Percentiles rank a stretch among this genome's conserved stretches.
Evolutionary conservation across 768 basidiomycete genomes (phyloP).

Genomic region (Collybia mongolica): DNA sequence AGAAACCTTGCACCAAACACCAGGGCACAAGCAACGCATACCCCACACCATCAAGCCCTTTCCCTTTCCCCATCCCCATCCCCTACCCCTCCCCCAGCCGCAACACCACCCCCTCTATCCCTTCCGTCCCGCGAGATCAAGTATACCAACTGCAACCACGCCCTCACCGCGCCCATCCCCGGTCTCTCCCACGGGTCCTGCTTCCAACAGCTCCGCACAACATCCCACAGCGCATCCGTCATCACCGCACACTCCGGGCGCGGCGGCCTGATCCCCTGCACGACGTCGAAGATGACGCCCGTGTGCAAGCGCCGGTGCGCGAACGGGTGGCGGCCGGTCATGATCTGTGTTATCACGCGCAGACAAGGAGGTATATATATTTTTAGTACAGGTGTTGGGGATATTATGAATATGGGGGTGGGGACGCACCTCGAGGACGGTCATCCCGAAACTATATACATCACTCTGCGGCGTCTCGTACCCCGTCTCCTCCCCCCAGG

Average conservation of each 20-base stretch:
- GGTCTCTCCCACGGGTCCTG: slow-evolving; percentile 4
- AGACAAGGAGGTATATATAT: too few relatives aligned
- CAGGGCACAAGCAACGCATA: too few relatives aligned
- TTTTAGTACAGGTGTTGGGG: too few relatives aligned
- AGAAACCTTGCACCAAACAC: too few relatives aligned
- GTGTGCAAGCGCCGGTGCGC: background rate
- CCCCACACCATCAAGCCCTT: too few relatives aligned
- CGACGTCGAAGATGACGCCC: slow-evolving; percentile 3
- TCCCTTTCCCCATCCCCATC: too few relatives aligned
- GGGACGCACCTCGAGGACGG: slow-evolving; percentile 19
- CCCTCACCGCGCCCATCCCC: slow-evolving; percentile 1
- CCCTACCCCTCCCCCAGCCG: too few relatives aligned
- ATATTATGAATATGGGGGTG: background rate
- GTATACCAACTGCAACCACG: background rate
- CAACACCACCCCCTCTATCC: too few relatives aligned
- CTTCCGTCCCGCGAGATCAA: too few relatives aligned
- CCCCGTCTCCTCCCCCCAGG: too few relatives aligned
- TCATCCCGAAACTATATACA: slow-evolving; percentile 24
- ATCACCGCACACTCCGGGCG: slow-evolving; percentile 7
- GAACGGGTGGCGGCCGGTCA: slow-evolving; percentile 6
- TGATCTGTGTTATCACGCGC: background rate
- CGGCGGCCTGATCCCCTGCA: slow-evolving; percentile 3
- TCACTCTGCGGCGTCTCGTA: slow-evolving; percentile 12
- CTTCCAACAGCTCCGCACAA: slow-evolving; percentile 10
- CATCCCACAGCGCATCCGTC: slow-evolving; percentile 12